These are phyloP conservation scores for Lumnitzera racemosa DNA, from an alignment of 345 rosid genomes.

Conservation along the genomic window DNA sequence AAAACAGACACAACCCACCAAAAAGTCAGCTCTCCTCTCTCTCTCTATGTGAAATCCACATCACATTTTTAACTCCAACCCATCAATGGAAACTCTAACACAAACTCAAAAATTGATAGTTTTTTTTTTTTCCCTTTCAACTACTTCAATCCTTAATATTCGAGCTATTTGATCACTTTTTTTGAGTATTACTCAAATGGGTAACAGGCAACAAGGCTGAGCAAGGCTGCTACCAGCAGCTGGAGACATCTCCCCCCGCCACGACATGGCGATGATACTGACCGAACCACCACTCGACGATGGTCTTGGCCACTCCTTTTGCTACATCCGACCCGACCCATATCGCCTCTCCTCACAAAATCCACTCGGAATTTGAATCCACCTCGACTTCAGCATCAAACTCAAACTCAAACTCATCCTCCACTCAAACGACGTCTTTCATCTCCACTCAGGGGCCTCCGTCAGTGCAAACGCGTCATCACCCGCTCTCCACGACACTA, in stretches of 20 bases:
- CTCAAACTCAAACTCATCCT: slow-evolving; percentile 22
- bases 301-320: slow-evolving; percentile 78
- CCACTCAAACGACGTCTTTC: slow-evolving; percentile 30
- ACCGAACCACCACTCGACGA: slow-evolving; percentile 32
- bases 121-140: too few species aligned
- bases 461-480: slow-evolving; percentile 87
- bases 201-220: slow-evolving; percentile 52
- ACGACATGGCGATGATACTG: slow-evolving; percentile 33
- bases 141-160: too few species aligned
- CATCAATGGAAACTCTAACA: too few species aligned
- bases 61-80: too few species aligned
- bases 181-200: slow-evolving; percentile 29
- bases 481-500: slow-evolving; percentile 51
- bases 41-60: neutral
- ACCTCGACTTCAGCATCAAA: slow-evolving; percentile 32
- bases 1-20: neutral
- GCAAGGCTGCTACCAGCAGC: slow-evolving; percentile 35
- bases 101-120: too few species aligned
- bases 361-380: slow-evolving; percentile 34
- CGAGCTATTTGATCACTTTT: too few species aligned
- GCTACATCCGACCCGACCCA: slow-evolving; percentile 59
- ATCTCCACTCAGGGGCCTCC: slow-evolving; percentile 86
- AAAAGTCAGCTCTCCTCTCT: slow-evolving; percentile 33
- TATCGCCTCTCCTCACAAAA: slow-evolving; percentile 35
- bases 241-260: slow-evolving; percentile 54